A percentile compares a stretch with the other conserved stretches of the same genome.
These are phyloP conservation scores for Gymnopus androsaceus DNA, from an alignment of 1,284 basidiomycete species.

Conservation along the genomic window DNA sequence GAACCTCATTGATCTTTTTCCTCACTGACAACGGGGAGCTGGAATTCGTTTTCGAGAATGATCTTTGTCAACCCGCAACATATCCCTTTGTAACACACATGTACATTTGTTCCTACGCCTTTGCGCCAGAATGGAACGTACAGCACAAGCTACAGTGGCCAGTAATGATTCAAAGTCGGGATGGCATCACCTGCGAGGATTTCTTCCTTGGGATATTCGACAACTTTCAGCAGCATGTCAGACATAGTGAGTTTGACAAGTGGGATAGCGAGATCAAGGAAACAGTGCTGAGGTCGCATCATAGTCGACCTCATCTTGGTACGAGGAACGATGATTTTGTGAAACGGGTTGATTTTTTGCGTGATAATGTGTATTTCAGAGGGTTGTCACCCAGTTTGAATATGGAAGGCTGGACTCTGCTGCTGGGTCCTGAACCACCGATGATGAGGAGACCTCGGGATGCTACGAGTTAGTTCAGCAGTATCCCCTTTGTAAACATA, in stretches of 20 bases:
- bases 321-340: conserved; percentile 26
- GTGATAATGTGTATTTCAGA: conserved; percentile 50
- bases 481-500: no score
- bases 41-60: conserved; percentile 32
- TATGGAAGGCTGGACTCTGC: conserved; percentile 54
- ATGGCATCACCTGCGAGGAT: conserved; percentile 52
- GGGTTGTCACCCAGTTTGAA: conserved; percentile 54
- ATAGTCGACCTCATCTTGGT: conserved; percentile 27
- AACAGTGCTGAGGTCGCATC: conserved; percentile 36
- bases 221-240: conserved; percentile 48
- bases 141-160: conserved; percentile 50
- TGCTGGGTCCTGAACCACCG: conserved; percentile 19
- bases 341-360: conserved; percentile 53
- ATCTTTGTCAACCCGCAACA: conserved; percentile 59
- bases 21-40: conserved; percentile 25
- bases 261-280: conserved; percentile 38
- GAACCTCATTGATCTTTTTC: conserved; percentile 27
- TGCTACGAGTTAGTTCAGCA: no score
- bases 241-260: conserved; percentile 38
- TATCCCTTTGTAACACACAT: conserved; percentile 56
- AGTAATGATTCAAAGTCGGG: conserved; percentile 45
- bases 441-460: background rate
- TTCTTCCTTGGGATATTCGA: conserved; percentile 47
- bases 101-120: conserved; percentile 39
- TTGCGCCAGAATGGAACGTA: conserved; percentile 36